Percentiles rank a stretch among this genome's conserved stretches.
Conservation (phyloP, 1,139 yeast genomes). For the Yamadazyma atlantica region DNA sequence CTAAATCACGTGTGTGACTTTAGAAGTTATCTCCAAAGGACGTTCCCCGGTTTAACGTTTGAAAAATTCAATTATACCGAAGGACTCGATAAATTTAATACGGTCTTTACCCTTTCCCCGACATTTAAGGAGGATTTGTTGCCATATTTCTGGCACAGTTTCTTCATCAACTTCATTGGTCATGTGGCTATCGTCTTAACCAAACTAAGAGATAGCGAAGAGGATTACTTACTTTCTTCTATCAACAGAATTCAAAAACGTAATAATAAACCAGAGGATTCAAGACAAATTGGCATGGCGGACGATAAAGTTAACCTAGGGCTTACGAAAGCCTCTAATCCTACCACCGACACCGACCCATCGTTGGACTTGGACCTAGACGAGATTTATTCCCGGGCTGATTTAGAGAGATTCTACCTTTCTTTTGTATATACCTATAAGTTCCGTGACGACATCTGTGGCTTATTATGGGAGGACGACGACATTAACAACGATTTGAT, state of each 20-base stretch:
- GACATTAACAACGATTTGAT: conserved; percentile 41
- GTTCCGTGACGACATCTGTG: conserved; percentile 57
- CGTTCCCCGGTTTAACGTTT: conserved; percentile 57
- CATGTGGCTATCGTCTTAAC: conserved; percentile 80
- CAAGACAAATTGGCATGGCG: no score
- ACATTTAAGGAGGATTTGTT: conserved; percentile 31
- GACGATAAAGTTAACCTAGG: neutral
- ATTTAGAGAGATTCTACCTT: conserved; percentile 82
- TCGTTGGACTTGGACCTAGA: conserved; percentile 40
- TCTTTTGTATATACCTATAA: conserved; percentile 71
- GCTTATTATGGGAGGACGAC: conserved; percentile 71
- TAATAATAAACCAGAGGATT: no score
- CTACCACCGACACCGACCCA: neutral
- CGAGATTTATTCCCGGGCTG: conserved; percentile 69
- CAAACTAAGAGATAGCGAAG: conserved; percentile 81
- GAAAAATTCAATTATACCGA: conserved; percentile 22
- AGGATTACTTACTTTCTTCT: conserved; percentile 67
- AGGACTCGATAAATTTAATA: conserved; percentile 6
- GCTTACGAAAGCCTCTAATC: neutral
- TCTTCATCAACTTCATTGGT: conserved; percentile 62
- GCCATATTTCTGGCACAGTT: conserved; percentile 48
- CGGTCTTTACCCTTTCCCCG: conserved; percentile 20
- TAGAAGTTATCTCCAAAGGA: conserved; percentile 65
- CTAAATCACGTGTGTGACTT: conserved; percentile 59
- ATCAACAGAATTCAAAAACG: conserved; percentile 30